These are phyloP conservation scores for Naganishia liquefaciens DNA, from an alignment of 1,284 basidiomycete species.

Conservation along the genomic window DNA sequence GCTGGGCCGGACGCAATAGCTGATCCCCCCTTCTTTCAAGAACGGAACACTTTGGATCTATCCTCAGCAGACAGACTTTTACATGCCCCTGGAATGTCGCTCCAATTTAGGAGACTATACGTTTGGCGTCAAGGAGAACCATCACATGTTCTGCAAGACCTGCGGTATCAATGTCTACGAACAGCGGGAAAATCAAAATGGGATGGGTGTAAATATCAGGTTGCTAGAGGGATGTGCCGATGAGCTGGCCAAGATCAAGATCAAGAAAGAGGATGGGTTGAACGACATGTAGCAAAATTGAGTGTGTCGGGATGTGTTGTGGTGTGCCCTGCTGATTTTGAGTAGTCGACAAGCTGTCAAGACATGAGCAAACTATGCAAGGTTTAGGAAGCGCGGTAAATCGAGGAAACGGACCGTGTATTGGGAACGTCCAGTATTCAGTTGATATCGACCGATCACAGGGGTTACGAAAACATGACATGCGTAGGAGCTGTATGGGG, in stretches of 20 bases:
- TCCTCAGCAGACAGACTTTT: slow-evolving; percentile 24
- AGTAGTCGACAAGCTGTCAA: too few species aligned
- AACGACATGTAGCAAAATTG: slow-evolving; percentile 3
- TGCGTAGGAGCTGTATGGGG: too few species aligned
- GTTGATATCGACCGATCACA: too few species aligned
- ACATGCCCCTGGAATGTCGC: slow-evolving; percentile 25
- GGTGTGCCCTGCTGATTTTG: too few species aligned
- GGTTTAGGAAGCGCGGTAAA: too few species aligned
- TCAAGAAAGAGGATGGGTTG: slow-evolving; percentile 22
- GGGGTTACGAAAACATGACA: too few species aligned
- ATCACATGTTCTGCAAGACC: slow-evolving; percentile 34
- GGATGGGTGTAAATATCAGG: slow-evolving; percentile 33
- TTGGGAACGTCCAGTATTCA: too few species aligned
- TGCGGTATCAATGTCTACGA: slow-evolving; percentile 37
- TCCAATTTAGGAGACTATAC: slow-evolving; percentile 24
- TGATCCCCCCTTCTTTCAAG: slow-evolving; percentile 20
- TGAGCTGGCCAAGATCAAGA: slow-evolving; percentile 25
- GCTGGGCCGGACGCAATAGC: neutral
- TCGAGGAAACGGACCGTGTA: too few species aligned
- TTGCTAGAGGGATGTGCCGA: slow-evolving; percentile 29
- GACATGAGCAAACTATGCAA: too few species aligned
- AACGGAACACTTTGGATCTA: slow-evolving; percentile 38
- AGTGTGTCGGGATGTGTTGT: too few species aligned
- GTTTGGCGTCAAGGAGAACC: slow-evolving; percentile 29
- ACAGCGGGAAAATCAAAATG: slow-evolving; percentile 17